Conservation (phyloP, 2,329 filamentous ascomycete species). For the Domatiomyces globalis region DNA sequence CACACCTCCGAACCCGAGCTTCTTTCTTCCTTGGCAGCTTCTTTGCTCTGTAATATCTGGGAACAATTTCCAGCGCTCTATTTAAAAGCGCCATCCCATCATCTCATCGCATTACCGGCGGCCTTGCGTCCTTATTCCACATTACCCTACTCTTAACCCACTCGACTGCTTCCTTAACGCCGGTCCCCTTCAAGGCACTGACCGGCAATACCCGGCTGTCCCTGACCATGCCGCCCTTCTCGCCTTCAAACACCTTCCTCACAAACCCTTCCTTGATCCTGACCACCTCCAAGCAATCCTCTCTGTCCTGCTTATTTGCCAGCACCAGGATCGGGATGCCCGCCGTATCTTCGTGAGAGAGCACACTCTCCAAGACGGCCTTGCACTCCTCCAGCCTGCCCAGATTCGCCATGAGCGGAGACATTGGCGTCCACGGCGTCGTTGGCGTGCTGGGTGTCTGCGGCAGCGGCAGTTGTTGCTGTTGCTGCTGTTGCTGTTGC, state of each 20-base stretch:
- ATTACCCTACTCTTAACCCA: conserved; percentile 85
- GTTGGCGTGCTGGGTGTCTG: conserved; percentile 16
- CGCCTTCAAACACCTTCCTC: conserved; percentile 87
- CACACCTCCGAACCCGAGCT: not conserved
- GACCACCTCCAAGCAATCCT: conserved; percentile 95
- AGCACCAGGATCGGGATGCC: conserved; percentile 84
- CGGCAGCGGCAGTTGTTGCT: not conserved
- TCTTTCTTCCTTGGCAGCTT: not conserved
- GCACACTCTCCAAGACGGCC: conserved; percentile 74
- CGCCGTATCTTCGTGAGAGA: conserved; percentile 74
- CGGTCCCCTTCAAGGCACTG: conserved; percentile 67
- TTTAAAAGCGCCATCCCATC: not conserved
- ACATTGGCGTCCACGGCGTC: conserved; percentile 25
- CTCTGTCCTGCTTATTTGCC: conserved; percentile 94
- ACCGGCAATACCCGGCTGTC: conserved; percentile 86
- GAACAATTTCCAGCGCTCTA: not conserved
- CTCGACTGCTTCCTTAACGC: conserved; percentile 89
- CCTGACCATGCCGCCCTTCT: conserved; percentile 70
- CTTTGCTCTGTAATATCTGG: not conserved
- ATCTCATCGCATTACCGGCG: conserved; percentile 75
- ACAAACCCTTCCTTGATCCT: conserved; percentile 94
- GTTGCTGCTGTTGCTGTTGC: conserved; percentile 12
- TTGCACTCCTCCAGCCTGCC: conserved; percentile 75
- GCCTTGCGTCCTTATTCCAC: conserved; percentile 90
- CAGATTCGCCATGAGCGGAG: conserved; percentile 20